Percentiles rank a stretch among this genome's conserved stretches.
Evolutionary conservation across 441 rosid species (phyloP).

Genomic region (Kokia cookei): DNA sequence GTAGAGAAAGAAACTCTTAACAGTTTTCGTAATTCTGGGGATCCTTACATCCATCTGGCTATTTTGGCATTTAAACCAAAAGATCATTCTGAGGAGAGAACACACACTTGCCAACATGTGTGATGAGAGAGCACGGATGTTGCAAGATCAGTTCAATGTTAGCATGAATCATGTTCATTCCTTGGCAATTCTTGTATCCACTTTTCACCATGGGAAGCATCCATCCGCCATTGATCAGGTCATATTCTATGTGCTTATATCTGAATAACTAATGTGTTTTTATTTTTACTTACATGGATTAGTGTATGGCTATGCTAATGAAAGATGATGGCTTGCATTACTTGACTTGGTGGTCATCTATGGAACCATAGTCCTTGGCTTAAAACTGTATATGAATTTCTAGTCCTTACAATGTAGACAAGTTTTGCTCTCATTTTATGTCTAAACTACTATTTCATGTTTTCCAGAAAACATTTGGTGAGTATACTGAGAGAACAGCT

Average conservation of each 20-base stretch:
- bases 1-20: conserved; percentile 71
- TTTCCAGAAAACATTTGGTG: conserved; percentile 77
- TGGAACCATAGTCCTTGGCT: background rate
- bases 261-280: background rate
- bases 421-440: background rate
- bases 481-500: conserved; percentile 91
- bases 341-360: background rate
- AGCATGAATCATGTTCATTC: conserved; percentile 98
- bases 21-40: conserved; percentile 51
- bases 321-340: background rate
- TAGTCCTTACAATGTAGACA: background rate
- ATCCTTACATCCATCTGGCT: conserved; percentile 56
- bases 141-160: conserved; percentile 99
- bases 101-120: conserved; percentile 91
- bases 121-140: conserved; percentile 91
- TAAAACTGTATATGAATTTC: background rate
- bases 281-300: background rate
- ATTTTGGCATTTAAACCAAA: conserved; percentile 44
- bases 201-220: conserved; percentile 92
- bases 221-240: conserved; percentile 99
- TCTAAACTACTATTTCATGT: conserved; percentile 1
- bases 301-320: background rate
- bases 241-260: conserved; percentile 8
- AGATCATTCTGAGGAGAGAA: conserved; percentile 39
- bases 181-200: conserved; percentile 92